Percentiles rank a stretch among this genome's conserved stretches.
Evolutionary conservation across 1,139 yeast genomes (phyloP).

Genomic region (Torulaspora pretoriensis): DNA sequence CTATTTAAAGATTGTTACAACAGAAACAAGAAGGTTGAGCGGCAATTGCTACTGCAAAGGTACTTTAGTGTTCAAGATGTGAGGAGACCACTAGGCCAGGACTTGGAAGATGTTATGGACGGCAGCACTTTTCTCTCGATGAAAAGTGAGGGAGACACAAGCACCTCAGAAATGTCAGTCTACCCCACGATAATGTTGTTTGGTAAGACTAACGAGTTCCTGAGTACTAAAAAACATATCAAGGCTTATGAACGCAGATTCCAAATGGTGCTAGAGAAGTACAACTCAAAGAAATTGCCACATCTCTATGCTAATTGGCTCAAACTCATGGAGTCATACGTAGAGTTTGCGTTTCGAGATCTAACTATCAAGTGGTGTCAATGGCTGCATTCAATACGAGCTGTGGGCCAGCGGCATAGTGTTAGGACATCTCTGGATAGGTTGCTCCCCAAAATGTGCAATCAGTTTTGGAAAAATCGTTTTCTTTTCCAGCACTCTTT

Average conservation of each 20-base stretch:
- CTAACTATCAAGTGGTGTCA: constrained; percentile 17
- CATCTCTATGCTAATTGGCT: constrained; percentile 15
- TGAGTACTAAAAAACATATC: constrained; percentile 7
- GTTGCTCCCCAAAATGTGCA: constrained; percentile 8
- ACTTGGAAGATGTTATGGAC: constrained; percentile 8
- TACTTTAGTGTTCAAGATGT: constrained; percentile 7
- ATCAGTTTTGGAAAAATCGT: constrained; percentile 13
- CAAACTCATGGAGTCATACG: constrained; percentile 17
- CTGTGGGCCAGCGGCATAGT: constrained; percentile 15
- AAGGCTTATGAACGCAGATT: constrained; percentile 11
- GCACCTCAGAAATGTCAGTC: constrained; percentile 8
- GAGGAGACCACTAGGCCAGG: constrained; percentile 5
- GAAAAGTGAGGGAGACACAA: constrained; percentile 1
- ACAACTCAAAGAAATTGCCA: constrained; percentile 6
- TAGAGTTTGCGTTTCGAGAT: constrained; percentile 16
- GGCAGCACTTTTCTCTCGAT: constrained; percentile 7
- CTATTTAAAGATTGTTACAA: constrained; percentile 15
- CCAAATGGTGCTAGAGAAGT: constrained; percentile 11
- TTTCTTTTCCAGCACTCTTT: constrained; percentile 15
- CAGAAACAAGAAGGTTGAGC: constrained; percentile 4
- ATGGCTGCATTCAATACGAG: constrained; percentile 16
- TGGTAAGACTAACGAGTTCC: constrained; percentile 6
- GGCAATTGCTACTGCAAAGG: constrained; percentile 6
- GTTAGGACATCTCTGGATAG: constrained; percentile 11
- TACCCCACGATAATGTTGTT: constrained; percentile 10